phyloP scores from a whole-genome alignment of 805 yeast genomes.

The Ogataea pini region DNA sequence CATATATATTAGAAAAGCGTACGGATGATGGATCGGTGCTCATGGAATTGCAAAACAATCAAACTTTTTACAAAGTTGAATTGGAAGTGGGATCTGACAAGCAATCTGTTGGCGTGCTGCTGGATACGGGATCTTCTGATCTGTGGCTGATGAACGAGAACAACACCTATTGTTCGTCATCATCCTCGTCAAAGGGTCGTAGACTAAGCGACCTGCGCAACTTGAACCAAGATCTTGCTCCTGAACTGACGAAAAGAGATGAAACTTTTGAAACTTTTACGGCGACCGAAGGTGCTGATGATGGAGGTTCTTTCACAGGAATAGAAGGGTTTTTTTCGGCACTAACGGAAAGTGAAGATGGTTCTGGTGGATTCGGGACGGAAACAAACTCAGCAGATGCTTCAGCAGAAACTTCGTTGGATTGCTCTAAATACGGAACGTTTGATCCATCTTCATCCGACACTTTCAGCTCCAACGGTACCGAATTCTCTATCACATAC shows the following conservation, averaged over 20 bases:
- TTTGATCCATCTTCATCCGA: conserved; percentile 44
- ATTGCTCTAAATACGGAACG: conserved; percentile 50
- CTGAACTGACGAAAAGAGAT: neutral
- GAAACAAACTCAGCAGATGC: conserved; percentile 2
- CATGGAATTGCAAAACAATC: conserved; percentile 40
- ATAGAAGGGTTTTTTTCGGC: too few relatives aligned
- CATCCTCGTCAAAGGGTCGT: neutral
- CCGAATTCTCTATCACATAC: conserved; percentile 46
- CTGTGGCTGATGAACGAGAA: conserved; percentile 58
- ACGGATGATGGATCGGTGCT: conserved; percentile 30
- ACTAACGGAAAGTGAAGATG: neutral
- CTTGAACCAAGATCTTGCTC: neutral
- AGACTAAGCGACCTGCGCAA: conserved; percentile 1
- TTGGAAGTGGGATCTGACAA: conserved; percentile 57
- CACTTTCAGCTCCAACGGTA: conserved; percentile 41
- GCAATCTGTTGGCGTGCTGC: conserved; percentile 53
- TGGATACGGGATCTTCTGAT: conserved; percentile 82
- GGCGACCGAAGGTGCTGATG: neutral
- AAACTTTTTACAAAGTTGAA: conserved; percentile 46
- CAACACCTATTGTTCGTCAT: conserved; percentile 46
- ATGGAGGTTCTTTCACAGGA: neutral
- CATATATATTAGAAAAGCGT: conserved; percentile 28
- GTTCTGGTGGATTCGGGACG: neutral
- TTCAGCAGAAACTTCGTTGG: conserved; percentile 27
- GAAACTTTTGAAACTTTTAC: neutral